phyloP scores from a whole-genome alignment of 306 rosid genomes.

The Bauhinia variegata region DNA sequence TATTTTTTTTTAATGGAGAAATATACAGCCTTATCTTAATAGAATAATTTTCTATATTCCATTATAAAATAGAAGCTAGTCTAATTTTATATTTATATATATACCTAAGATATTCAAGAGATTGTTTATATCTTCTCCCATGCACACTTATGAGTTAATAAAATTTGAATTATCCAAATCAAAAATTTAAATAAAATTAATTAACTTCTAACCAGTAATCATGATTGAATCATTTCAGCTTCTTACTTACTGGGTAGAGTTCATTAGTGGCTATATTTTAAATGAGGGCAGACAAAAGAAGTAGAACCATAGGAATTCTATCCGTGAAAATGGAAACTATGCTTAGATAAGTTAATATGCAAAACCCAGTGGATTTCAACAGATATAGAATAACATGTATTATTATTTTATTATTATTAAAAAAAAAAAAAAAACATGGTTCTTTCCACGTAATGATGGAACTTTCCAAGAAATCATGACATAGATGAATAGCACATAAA shows the following conservation, averaged over 20 bases:
- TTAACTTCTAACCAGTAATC: not conserved
- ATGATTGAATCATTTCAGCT: constrained; percentile 19
- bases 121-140: too few species aligned
- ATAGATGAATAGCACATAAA: constrained; percentile 34
- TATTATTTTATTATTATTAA: constrained; percentile 21
- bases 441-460: constrained; percentile 52
- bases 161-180: too few species aligned
- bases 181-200: too few species aligned
- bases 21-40: constrained; percentile 38
- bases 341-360: constrained; percentile 18
- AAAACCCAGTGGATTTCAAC: constrained; percentile 21
- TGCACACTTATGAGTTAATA: too few species aligned
- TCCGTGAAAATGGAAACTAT: constrained; percentile 31
- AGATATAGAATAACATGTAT: constrained; percentile 26
- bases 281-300: constrained; percentile 26
- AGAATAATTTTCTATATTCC: constrained; percentile 37
- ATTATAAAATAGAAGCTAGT: not conserved
- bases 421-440: not conserved
- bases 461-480: constrained; percentile 51
- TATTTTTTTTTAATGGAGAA: constrained; percentile 36
- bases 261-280: constrained; percentile 31
- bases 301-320: constrained; percentile 8
- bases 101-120: too few species aligned
- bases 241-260: not conserved
- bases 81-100: too few species aligned